Evolutionary conservation across 2,329 filamentous ascomycete genomes (phyloP), one percentile per base, ranked within the genome.

Genomic region (Diaporthe caulivora): DNA sequence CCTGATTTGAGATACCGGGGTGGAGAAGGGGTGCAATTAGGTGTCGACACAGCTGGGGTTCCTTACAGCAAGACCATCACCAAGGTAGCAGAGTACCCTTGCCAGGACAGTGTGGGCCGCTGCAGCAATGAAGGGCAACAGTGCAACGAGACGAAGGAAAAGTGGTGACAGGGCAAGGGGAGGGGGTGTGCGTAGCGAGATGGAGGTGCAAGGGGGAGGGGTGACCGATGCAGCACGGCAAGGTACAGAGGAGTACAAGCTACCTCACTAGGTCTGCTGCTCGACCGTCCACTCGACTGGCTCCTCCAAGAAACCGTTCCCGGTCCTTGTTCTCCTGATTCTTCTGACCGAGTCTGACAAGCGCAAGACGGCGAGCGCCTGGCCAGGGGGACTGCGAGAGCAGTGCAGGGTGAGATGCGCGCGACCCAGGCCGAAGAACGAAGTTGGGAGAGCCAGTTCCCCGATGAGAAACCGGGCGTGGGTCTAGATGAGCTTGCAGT

Each of bases 221-320:
- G 72, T 51, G 55, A 69, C 44, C 31, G 60, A 62, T 72, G 72
- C 65, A 64, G 72, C 47, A 55, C 21, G 64, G 71, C 54, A 55
- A 68, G 67, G 71, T 72, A 73, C 71, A 64, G 67, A 55, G 55
- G 37, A 67, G 72, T 75, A 72, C 74, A 65, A 60, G 44, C 58
- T 51, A 65, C 40, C 58, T 67, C 57, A 29, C 67, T 54, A 53
- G 34, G 18, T 67, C 73, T 70, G 69, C 72, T 69, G 53, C 71
- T 40, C 37, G 31, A 69, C 67, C 51, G 58, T 60, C 47, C 65
- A 73, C 71, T 60, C 37, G 42, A 58, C 51, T 64, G 55, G 24
- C 54, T 54, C 44, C 44, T 51, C 44, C 44, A 51, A 40, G 62
- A 51, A 15, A 67, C 62, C 31, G 47, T 67, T 26, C 47, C 62